Conservation (phyloP, 257 asterid species). For the Primulina huaijiensis region DNA sequence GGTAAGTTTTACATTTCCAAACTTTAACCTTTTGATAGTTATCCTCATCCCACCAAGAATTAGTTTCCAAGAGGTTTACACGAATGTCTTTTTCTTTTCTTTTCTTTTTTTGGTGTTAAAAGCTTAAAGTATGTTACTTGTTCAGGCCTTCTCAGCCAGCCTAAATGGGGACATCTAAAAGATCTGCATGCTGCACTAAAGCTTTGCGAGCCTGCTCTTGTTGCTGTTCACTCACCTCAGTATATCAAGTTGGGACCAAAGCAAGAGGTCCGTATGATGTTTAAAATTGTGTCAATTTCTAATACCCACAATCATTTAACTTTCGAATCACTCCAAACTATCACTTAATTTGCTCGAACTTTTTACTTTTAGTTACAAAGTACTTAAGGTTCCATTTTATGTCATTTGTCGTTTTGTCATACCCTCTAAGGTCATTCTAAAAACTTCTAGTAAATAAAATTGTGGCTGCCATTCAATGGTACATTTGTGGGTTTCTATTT, state of each 20-base stretch:
- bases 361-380: conserved; percentile 1
- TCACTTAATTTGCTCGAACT: conserved; percentile 4
- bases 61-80: conserved; percentile 9
- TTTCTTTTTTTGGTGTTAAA: neutral
- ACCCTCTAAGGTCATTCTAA: neutral
- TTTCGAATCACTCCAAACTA: neutral
- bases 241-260: conserved; percentile 77
- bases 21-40: conserved; percentile 5
- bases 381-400: neutral
- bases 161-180: conserved; percentile 94
- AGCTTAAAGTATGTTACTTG: conserved; percentile 22
- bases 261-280: conserved; percentile 66
- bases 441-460: no score
- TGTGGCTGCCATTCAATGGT: no score
- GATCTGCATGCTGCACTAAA: conserved; percentile 87
- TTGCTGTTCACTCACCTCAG: conserved; percentile 64
- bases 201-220: conserved; percentile 94
- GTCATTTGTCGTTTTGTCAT: neutral
- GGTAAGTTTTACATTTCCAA: conserved; percentile 40
- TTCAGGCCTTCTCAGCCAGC: conserved; percentile 81
- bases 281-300: conserved; percentile 1
- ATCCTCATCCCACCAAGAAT: conserved; percentile 16
- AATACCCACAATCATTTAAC: neutral
- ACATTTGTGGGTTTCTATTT: no score
- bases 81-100: conserved; percentile 12